Base-by-base conservation (phyloP, 2,329 filamentous ascomycete species). In the Aspergillus carbonarius region DNA sequence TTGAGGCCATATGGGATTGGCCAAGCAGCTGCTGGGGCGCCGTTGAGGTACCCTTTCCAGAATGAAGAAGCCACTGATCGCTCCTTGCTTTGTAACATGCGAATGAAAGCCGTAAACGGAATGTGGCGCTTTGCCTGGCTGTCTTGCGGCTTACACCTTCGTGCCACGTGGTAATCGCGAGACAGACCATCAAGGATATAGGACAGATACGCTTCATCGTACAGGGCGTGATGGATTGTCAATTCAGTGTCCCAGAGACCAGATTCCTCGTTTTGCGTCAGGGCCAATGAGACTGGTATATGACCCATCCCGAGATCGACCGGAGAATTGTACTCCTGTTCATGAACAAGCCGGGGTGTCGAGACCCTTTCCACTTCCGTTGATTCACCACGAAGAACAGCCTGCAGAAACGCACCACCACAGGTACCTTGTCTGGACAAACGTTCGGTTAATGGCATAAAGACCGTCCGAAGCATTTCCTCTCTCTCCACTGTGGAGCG, bases 401-500 rank as follows among this genome's bases (percentile, higher is more conserved):
- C 55, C 39, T 58, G 55, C 39, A 58, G 13, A 35, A 58, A 54
- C n/a, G 49, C 20, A 34, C 35, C 49, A 15, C 50, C 25, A 12
- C 42, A 48, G 5, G 48, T 49, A 6, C 49, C 49, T 6, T 37
- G 20, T 5, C n/a, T 5, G 1, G 17, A 4, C 13, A 23, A 5
- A 5, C 13, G 4, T 17, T 27, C 18, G 1, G 51, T 35, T 5
- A 30, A 35, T 5, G 49, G 55, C 5, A 54, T 13, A 17, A 58
- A 58, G 15, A 17, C 34, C 12, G 55, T 58, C n/a, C 55, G 55
- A n/a, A 58, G 55, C 55, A 58, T 54, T 6, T 54, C 42, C 40
- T 58, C 50, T 15, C n/a, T 18, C 15, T 37, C 23, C 13, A 58
- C 49, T 1, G 42, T 30, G 34, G 10, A 10, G 12, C 15, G 37